Evolutionary conservation across 2,329 filamentous ascomycete genomes (phyloP), one percentile per base, ranked within the genome.

Genomic region (Leptoxyphium fumago): DNA sequence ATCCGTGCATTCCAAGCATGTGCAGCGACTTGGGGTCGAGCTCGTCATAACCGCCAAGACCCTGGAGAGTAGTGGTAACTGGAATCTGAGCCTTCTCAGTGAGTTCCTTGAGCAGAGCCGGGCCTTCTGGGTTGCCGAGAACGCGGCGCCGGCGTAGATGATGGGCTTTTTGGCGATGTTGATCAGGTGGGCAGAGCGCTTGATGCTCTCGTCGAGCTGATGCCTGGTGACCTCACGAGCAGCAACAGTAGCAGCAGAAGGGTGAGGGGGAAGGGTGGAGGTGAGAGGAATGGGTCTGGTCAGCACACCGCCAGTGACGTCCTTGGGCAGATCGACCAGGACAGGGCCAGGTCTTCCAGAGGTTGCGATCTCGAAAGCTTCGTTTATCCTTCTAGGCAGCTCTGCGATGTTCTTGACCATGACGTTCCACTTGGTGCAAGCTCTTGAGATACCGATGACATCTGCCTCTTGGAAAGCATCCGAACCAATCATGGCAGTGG

Each of bases 1-100:
- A 83, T 48, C 91, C 91, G 71, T 96, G 89, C 91, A 96, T 96
- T 51, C 91, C 91, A 28, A 96, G 78, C 91, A 98, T 98, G 69
- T 96, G 88, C 42, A 96, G 74, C 39, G 88, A 83, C 75, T 94
- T 95, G 52, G 86, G 78, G 58, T 96, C 86, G 10, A 91, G 75
- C 69, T 96, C 91, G 57, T 96, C 88, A 53, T 82, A 96, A 17
- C 78, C 85, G 56, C 91, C 91, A 8, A 98, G 77, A 55, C 88
- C 91, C 58, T 94, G 88, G 6, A 98, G 79, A 43, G 91, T 95
- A 21, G 91, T 96, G 13, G 89, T 95, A 38, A 98, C 91, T 41
- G 91, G 91, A 51, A 96, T 93, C 47, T 79, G 82, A 29, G 80
- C 77, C 74, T 93, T 95, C 38, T 96, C 86, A 2, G 87, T 71